Conservation (phyloP, 345 rosid species). For the Eucalyptus decipiens region DNA sequence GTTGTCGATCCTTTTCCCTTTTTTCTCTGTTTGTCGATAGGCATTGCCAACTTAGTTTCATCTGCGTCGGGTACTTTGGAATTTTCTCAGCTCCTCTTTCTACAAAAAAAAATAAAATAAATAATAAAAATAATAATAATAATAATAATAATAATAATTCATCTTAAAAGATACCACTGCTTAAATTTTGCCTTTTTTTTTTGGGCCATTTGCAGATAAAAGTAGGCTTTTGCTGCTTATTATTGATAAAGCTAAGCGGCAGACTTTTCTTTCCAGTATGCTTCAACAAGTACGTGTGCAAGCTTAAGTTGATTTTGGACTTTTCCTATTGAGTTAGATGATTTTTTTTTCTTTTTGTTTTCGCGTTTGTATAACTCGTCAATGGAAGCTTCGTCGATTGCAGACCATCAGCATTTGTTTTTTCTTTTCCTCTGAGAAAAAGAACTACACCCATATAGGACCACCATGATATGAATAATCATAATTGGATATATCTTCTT, state of each 20-base stretch:
- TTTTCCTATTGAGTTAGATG: neutral
- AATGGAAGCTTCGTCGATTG: neutral
- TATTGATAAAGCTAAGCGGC: neutral
- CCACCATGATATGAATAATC: neutral
- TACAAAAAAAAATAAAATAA: no score
- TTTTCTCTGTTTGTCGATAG: neutral
- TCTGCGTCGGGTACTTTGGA: neutral
- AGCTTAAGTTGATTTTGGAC: neutral
- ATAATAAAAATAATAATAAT: no score
- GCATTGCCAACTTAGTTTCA: neutral
- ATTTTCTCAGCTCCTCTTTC: neutral
- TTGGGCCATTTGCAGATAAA: neutral
- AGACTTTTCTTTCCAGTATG: neutral
- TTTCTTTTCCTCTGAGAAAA: neutral
- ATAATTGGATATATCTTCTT: neutral
- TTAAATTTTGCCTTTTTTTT: neutral
- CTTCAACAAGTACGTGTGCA: neutral
- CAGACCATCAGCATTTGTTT: neutral
- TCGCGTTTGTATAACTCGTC: neutral
- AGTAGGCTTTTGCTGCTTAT: neutral
- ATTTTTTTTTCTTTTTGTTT: neutral
- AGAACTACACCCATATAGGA: neutral
- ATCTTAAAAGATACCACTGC: neutral
- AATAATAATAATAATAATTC: no score
- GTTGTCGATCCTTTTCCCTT: neutral